Conservation (phyloP, 352 stramenopile species). For the Phytopythium ostracodes region DNA sequence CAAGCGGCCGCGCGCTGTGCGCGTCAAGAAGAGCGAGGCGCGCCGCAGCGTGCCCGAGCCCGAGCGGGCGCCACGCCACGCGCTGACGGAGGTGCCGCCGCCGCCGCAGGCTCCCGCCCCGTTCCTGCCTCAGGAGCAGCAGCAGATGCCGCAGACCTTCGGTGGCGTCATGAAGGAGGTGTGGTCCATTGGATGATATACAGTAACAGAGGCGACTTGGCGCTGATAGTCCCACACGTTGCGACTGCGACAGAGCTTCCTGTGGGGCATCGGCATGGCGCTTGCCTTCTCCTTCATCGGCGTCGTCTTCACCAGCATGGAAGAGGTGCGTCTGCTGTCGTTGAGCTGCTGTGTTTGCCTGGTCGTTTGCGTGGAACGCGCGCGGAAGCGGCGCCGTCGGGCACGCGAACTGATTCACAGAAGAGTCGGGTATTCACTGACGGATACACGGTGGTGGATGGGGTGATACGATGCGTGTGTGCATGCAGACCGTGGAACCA, state of each 20-base stretch:
- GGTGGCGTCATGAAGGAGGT: slow-evolving; percentile 66
- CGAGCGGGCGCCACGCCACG: slow-evolving; percentile 33
- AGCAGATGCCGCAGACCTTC: slow-evolving; percentile 47
- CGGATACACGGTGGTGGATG: background rate
- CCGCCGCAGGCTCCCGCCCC: slow-evolving; percentile 17
- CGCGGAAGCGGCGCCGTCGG: background rate
- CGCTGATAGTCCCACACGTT: background rate
- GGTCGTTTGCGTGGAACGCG: background rate
- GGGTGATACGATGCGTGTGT: background rate
- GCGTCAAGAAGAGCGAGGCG: slow-evolving; percentile 69
- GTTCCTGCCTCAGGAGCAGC: slow-evolving; percentile 33
- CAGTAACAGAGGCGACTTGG: too few species aligned
- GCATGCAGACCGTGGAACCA: slow-evolving; percentile 14
- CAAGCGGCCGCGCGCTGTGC: slow-evolving; percentile 58
- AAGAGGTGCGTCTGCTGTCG: slow-evolving; percentile 34
- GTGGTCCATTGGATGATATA: too few species aligned
- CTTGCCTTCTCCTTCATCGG: slow-evolving; percentile 69
- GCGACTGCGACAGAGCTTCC: slow-evolving; percentile 47
- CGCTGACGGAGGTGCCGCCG: slow-evolving; percentile 30
- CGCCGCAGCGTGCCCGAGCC: slow-evolving; percentile 43
- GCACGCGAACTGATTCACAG: background rate
- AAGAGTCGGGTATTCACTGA: background rate
- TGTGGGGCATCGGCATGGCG: slow-evolving; percentile 77
- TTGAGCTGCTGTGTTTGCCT: background rate
- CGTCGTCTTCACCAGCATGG: slow-evolving; percentile 62